Base-by-base conservation (phyloP, 345 rosid genomes). In the Odontarrhena argentea region DNA sequence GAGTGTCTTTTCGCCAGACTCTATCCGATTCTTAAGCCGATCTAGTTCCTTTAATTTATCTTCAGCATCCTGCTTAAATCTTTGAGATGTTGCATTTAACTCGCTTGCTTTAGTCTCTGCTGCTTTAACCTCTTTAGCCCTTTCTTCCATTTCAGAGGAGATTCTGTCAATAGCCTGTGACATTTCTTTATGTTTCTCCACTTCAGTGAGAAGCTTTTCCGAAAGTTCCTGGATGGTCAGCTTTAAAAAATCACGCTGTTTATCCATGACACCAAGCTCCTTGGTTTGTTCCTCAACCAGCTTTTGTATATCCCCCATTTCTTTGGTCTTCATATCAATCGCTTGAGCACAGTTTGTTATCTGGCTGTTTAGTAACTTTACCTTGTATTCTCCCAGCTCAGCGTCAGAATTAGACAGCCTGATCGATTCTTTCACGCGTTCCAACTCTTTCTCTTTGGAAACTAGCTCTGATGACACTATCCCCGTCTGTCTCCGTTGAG, bases 131-230 rank as follows among this genome's bases (percentile, higher is more conserved):
- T 43, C 62, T 65, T 53, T 65, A 32, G 44, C 25, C 28, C 3
- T 54, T 22, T 18, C 53, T 53, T 53, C 44, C 60, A 65, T 12
- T 55, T 67, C 55, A 45, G 28, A 67, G 12, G 47, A 45, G 47
- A 55, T 67, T 67, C 42, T 56, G 37, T 55, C 3, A 25, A 67
- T 67, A 24, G 38, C 11, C 71, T 67, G 63, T 36, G 47, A 13
- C 5, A 67, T 36, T 15, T 67, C 63, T 26, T 45, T 34, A 6
- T 25, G 63, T 13, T 3, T 67, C 55, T 67, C 47, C 47, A 44
- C 71, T 47, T 55, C 36, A 3, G 47, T 9, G 28, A 9, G 55
- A 45, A 67, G 37, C 47, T 55, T 55, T 67, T 45, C 14, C 24
- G 55, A 55, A 1, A 11, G 46, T 55, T 22, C 47, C 34, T 55